Conservation (phyloP, 202 grass and related monocot species). For the Cymbopogon flexuosus region DNA sequence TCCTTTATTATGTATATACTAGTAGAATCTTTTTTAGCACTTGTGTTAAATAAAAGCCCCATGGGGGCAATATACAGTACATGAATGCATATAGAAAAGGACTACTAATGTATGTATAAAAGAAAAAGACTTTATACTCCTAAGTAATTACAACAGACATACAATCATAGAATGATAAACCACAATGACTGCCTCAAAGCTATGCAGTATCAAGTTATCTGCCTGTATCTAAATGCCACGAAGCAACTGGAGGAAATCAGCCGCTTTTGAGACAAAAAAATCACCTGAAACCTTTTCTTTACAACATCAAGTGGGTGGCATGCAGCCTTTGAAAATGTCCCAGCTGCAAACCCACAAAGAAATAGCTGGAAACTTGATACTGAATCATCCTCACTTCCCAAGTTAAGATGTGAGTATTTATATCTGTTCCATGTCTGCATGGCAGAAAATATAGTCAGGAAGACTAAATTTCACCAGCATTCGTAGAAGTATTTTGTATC, state of each 20-base stretch:
- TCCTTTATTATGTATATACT: background rate
- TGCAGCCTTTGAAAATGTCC: conserved; percentile 72
- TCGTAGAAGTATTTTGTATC: background rate
- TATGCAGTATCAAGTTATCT: background rate
- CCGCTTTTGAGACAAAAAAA: conserved; percentile 2
- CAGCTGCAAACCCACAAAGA: conserved; percentile 86
- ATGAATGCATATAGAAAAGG: background rate
- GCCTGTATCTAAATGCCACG: background rate
- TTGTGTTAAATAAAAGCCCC: background rate
- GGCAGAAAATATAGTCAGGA: conserved; percentile 12
- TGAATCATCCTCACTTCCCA: conserved; percentile 47
- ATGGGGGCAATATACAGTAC: background rate
- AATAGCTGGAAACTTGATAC: conserved; percentile 80
- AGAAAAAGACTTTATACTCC: background rate
- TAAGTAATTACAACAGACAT: background rate
- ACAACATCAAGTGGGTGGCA: conserved; percentile 98
- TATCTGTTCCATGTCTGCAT: conserved; percentile 76
- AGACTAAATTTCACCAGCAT: background rate
- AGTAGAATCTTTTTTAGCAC: background rate
- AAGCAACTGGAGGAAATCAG: background rate
- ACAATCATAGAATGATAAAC: background rate
- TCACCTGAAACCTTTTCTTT: conserved; percentile 96
- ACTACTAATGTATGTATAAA: background rate
- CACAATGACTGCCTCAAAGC: background rate
- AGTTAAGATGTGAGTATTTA: conserved; percentile 51